Conservation (phyloP, 805 yeast species). For the Cyberlindnera samutprakarnensis region DNA sequence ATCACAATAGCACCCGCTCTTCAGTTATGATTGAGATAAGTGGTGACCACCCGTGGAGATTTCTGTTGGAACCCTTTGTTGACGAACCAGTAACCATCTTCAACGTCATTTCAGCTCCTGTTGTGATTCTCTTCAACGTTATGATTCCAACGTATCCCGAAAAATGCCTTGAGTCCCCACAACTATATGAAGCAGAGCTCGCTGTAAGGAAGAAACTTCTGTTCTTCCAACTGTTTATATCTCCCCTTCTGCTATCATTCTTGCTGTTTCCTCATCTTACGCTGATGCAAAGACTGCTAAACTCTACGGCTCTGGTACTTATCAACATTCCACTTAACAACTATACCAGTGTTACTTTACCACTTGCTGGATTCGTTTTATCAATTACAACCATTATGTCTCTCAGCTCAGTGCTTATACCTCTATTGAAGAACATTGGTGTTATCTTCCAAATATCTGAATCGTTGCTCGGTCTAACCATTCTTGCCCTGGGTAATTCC, state of each 20-base stretch:
- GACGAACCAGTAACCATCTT: constrained; percentile 3
- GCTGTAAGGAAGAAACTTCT: constrained; percentile 16
- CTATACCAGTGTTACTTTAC: constrained; percentile 4
- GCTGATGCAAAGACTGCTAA: not conserved
- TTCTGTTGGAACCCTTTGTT: constrained; percentile 2
- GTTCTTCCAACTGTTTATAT: constrained; percentile 21
- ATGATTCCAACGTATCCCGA: constrained; percentile 10
- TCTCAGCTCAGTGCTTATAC: constrained; percentile 65
- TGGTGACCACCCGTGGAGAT: not conserved
- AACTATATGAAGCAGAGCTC: constrained; percentile 1
- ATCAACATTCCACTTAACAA: not conserved
- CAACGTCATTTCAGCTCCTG: constrained; percentile 2
- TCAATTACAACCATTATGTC: constrained; percentile 64
- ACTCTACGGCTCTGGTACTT: not conserved
- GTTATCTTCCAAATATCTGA: constrained; percentile 56
- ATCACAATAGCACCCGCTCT: not conserved
- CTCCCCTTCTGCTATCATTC: constrained; percentile 9
- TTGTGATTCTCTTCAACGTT: constrained; percentile 7
- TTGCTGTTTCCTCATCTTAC: not conserved
- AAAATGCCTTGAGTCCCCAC: constrained; percentile 1
- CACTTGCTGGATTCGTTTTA: constrained; percentile 55
- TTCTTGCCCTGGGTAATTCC: constrained; percentile 90
- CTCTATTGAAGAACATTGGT: constrained; percentile 53
- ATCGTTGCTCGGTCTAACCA: constrained; percentile 76
- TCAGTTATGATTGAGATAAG: not conserved